Percentiles rank a stretch among this genome's conserved stretches.
Conservation (phyloP, 2,329 filamentous ascomycete genomes). For the Aspergillus bombycis region DNA sequence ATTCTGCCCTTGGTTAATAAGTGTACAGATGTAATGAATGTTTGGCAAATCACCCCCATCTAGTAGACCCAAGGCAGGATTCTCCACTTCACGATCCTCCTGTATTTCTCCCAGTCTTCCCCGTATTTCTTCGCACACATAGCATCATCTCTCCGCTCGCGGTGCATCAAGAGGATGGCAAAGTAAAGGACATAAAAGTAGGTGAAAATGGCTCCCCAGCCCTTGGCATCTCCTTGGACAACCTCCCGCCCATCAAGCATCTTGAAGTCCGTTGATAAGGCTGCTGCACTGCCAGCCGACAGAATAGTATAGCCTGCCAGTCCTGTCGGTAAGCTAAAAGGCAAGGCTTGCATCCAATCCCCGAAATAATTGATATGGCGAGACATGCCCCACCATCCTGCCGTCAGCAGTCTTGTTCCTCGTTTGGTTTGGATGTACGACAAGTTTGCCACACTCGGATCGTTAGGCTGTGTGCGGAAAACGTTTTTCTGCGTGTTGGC, state of each 20-base stretch:
- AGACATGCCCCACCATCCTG: conserved; percentile 88
- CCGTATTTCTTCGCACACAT: conserved; percentile 89
- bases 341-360: conserved; percentile 89
- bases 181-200: conserved; percentile 95
- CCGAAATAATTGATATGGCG: conserved; percentile 93
- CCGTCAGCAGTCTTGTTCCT: conserved; percentile 76
- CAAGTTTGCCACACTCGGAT: conserved; percentile 76
- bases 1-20: too few relatives aligned
- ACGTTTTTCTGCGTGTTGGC: conserved; percentile 89
- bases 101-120: conserved; percentile 84
- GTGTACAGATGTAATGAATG: too few relatives aligned
- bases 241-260: conserved; percentile 53
- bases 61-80: conserved; percentile 83
- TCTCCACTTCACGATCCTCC: conserved; percentile 73
- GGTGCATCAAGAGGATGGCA: conserved; percentile 78
- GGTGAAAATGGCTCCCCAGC: conserved; percentile 81
- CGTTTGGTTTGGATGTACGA: conserved; percentile 80
- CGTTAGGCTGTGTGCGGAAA: conserved; percentile 83
- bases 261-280: conserved; percentile 40
- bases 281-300: conserved; percentile 10
- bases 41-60: background rate
- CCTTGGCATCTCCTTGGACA: conserved; percentile 36
- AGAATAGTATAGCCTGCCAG: conserved; percentile 75
- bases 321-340: conserved; percentile 82
- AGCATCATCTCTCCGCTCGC: conserved; percentile 80